Evolutionary conservation across 495 filamentous ascomycete genomes (phyloP).

Genomic region (Geopyxis carbonaria): DNA sequence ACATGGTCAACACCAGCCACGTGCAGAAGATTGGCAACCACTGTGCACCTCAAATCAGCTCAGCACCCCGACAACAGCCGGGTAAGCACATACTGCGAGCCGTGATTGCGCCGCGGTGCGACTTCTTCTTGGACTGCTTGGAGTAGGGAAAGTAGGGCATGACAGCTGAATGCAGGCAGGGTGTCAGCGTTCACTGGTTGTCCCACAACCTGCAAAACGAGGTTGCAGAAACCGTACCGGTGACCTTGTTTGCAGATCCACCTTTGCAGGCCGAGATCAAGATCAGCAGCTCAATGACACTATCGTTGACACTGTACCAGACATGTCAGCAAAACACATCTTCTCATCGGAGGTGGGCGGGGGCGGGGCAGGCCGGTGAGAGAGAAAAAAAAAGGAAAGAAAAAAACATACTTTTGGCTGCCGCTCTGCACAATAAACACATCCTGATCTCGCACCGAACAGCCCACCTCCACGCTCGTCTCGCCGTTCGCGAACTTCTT

Average conservation of each 20-base stretch:
- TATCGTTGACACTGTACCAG: slow-evolving; percentile 78
- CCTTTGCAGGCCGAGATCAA: slow-evolving; percentile 98
- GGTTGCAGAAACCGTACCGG: slow-evolving; percentile 41
- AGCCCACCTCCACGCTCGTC: slow-evolving; percentile 84
- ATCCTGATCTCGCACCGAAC: slow-evolving; percentile 91
- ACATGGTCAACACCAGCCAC: slow-evolving; percentile 94
- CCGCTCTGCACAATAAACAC: slow-evolving; percentile 98
- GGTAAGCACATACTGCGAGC: slow-evolving; percentile 42
- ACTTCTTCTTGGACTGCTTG: slow-evolving; percentile 97
- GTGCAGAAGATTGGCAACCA: slow-evolving; percentile 86
- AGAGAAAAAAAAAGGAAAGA: background rate
- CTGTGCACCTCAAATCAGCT: slow-evolving; percentile 8
- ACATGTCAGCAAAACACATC: background rate
- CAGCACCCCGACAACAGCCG: too few species aligned
- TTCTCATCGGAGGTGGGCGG: slow-evolving; percentile 8
- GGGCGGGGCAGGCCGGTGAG: slow-evolving; percentile 6
- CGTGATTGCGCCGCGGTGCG: slow-evolving; percentile 87
- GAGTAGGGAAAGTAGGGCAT: slow-evolving; percentile 98
- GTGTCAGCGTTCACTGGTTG: slow-evolving; percentile 12
- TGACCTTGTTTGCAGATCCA: slow-evolving; percentile 92
- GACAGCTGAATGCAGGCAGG: slow-evolving; percentile 46
- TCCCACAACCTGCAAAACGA: slow-evolving; percentile 1
- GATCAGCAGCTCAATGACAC: slow-evolving; percentile 94
- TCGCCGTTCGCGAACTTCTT: slow-evolving; percentile 77
- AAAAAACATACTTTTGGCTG: slow-evolving; percentile 45